Conservation (phyloP, 1,284 basidiomycete species). For the Malassezia psittaci region DNA sequence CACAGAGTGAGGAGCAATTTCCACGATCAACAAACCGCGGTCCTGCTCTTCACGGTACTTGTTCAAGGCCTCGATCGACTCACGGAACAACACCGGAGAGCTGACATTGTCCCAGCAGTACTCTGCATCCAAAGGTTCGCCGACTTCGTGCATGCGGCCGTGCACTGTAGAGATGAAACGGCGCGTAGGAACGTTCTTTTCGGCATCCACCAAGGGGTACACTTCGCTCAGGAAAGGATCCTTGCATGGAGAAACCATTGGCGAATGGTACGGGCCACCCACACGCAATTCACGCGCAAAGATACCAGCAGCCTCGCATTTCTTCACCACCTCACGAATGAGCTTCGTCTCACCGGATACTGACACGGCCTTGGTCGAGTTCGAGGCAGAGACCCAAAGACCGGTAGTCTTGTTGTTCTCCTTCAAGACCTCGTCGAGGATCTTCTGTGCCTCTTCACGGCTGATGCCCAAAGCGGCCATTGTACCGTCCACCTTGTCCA, state of each 20-base stretch:
- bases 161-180: conserved; percentile 19
- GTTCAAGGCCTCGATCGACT: conserved; percentile 17
- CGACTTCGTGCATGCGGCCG: conserved; percentile 10
- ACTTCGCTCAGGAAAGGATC: conserved; percentile 18
- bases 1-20: conserved; percentile 19
- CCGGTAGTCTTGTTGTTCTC: conserved; percentile 4
- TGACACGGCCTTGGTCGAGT: conserved; percentile 15
- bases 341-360: conserved; percentile 15
- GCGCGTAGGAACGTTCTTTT: conserved; percentile 14
- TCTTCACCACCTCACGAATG: conserved; percentile 9
- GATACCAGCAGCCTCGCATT: conserved; percentile 10
- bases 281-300: conserved; percentile 18
- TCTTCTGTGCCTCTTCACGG: conserved; percentile 10
- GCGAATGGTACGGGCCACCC: conserved; percentile 19
- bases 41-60: conserved; percentile 15
- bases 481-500: conserved; percentile 13
- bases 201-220: conserved; percentile 13
- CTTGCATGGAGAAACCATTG: conserved; percentile 17
- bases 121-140: conserved; percentile 11
- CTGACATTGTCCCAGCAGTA: conserved; percentile 23
- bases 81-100: conserved; percentile 17
- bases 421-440: conserved; percentile 11
- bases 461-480: conserved; percentile 19
- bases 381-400: conserved; percentile 16
- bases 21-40: conserved; percentile 16